phyloP scores from a whole-genome alignment of 1,284 basidiomycete species.

The Cystobasidium pallidum region DNA sequence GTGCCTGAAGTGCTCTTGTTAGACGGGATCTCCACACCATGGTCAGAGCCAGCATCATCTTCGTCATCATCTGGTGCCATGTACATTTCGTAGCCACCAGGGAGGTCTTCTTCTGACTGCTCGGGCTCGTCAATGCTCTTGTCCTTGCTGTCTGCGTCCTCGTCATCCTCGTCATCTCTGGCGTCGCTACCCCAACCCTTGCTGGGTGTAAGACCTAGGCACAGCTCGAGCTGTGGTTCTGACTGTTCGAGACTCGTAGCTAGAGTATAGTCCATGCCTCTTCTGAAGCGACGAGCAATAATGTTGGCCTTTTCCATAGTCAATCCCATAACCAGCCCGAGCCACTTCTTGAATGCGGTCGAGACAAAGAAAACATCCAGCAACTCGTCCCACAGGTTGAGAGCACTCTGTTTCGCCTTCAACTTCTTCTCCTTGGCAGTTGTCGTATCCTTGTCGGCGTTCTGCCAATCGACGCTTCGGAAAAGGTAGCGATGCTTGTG shows the following conservation, averaged over 20 bases:
- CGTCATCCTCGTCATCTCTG: conserved; percentile 55
- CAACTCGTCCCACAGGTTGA: conserved; percentile 14
- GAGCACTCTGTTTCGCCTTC: conserved; percentile 66
- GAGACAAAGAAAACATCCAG: conserved; percentile 70
- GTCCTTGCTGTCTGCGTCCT: conserved; percentile 44
- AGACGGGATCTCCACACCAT: conserved; percentile 51
- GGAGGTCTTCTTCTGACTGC: conserved; percentile 49
- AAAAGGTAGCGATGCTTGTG: conserved; percentile 91
- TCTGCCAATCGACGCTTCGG: conserved; percentile 38
- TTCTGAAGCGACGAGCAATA: conserved; percentile 84
- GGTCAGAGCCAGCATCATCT: conserved; percentile 26
- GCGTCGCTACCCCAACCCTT: conserved; percentile 56
- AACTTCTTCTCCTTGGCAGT: conserved; percentile 58
- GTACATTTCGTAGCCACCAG: conserved; percentile 51
- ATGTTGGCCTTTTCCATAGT: conserved; percentile 73
- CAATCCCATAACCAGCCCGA: conserved; percentile 76
- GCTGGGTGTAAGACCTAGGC: conserved; percentile 83
- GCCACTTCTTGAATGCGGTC: conserved; percentile 84
- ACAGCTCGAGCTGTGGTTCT: conserved; percentile 75
- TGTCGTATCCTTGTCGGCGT: conserved; percentile 3
- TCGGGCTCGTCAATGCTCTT: conserved; percentile 46
- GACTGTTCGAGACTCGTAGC: conserved; percentile 66
- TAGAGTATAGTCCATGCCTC: conserved; percentile 92
- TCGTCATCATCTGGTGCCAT: conserved; percentile 35
- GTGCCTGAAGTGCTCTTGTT: conserved; percentile 47